Evolutionary conservation across 1,139 yeast species (phyloP), one percentile per base, ranked within the genome.

Genomic region (Hanseniaspora gamundiae): DNA sequence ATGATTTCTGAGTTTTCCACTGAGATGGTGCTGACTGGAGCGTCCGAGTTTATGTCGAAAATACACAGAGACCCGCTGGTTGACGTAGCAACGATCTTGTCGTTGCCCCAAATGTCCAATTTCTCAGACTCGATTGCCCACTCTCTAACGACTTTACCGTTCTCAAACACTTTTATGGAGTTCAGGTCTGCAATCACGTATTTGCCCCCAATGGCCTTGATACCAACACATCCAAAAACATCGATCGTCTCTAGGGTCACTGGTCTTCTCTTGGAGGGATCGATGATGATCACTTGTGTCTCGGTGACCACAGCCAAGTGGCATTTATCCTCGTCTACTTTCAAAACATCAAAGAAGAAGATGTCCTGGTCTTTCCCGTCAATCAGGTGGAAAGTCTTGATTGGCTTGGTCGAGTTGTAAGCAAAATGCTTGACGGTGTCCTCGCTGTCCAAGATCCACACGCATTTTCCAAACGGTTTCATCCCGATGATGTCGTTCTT

Each of bases 191-290:
- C 55, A 11, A 49, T 48, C 14, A 58, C 42, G 35, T 52, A 48
- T 38, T 52, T 49, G 13, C 52, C 52, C 21, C 50, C 44, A 3
- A 53, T 41, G 5, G 56, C 45, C 19, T 48, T 49, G 26, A 54
- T 50, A 6, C 46, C 40, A 16, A 48, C 41, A 28, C 56, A 49
- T 19, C 51, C 53, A 30, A 41, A 41, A n/a, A 52, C 35, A 5
- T 53, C 54, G 20, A 57, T 47, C 30, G 48, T 52, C 8, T 55
- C 50, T 24, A 53, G 45, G 1, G 59, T 56, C 2, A 50, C 45
- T 10, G 63, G 63, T 45, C 60, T 57, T 46, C 61, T 60, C 46
- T 59, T 58, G 19, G 54, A 51, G 27, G 62, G 62, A 42, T 61
- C 63, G 16, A 60, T 47, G 10, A 61, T 48, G 46, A 55, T 57